These are phyloP conservation scores for Pleurozium schreberi DNA, from an alignment of 225 moss, liverwort and hornwort species.

Conservation along the genomic window DNA sequence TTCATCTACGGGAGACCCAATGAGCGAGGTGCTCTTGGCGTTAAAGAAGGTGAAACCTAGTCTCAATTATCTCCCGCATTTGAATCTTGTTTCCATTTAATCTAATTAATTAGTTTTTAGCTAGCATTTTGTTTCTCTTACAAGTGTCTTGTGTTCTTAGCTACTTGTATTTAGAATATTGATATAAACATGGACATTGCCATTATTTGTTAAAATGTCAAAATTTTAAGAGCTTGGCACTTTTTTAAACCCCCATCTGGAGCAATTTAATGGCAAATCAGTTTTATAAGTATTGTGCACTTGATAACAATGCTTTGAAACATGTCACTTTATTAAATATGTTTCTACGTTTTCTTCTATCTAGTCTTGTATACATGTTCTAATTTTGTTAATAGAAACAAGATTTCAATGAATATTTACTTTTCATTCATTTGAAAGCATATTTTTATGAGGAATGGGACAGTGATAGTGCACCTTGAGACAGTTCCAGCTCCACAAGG, in stretches of 20 bases:
- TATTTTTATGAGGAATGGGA: not conserved
- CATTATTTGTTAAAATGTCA: not conserved
- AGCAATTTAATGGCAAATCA: not conserved
- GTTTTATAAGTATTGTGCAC: not conserved
- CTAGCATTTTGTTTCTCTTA: not conserved
- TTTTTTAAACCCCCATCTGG: not conserved
- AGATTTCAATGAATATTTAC: not conserved
- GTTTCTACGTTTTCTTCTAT: not conserved
- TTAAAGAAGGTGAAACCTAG: not conserved
- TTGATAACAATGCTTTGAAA: not conserved
- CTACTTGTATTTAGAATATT: not conserved
- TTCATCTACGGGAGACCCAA: not conserved
- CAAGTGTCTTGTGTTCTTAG: not conserved
- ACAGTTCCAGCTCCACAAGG: not conserved
- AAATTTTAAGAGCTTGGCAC: not conserved
- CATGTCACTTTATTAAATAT: not conserved
- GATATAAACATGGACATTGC: not conserved
- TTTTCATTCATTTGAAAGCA: not conserved
- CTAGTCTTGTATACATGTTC: not conserved
- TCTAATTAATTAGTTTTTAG: not conserved
- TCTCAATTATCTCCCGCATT: not conserved
- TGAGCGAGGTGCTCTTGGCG: not conserved
- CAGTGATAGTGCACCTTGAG: not conserved
- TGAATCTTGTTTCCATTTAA: not conserved
- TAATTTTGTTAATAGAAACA: not conserved